phyloP scores from a whole-genome alignment of 2,329 filamentous ascomycete species.

The Aureobasidium sp. region DNA sequence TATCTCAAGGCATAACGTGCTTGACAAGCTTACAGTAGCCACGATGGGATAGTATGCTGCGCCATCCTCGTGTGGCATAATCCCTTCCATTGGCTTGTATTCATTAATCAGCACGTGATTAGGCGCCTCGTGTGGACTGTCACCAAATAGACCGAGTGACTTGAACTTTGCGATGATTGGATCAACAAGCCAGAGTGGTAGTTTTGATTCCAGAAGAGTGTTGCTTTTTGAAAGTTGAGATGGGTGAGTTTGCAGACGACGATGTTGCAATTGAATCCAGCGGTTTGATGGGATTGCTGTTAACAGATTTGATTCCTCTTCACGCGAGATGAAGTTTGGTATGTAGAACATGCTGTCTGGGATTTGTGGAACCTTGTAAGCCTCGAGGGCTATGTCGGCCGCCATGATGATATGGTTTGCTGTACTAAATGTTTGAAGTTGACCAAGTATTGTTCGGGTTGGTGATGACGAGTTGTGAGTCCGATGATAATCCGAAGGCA shows the following conservation, averaged over 20 bases:
- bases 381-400: background rate
- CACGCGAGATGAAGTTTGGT: conserved; percentile 68
- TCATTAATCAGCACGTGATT: conserved; percentile 96
- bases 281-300: conserved; percentile 44
- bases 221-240: conserved; percentile 70
- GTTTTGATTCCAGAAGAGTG: conserved; percentile 63
- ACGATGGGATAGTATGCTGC: conserved; percentile 80
- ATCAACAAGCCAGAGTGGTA: conserved; percentile 67
- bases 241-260: conserved; percentile 85
- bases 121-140: conserved; percentile 66
- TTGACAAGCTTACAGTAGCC: conserved; percentile 81
- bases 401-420: background rate
- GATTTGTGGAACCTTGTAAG: conserved; percentile 43
- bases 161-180: conserved; percentile 59
- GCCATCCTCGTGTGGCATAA: conserved; percentile 95
- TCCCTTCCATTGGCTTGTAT: conserved; percentile 81
- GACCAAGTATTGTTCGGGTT: too few species aligned
- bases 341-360: conserved; percentile 74
- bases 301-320: conserved; percentile 66
- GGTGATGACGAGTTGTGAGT: background rate
- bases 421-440: too few species aligned
- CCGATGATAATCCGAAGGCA: background rate
- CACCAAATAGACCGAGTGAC: conserved; percentile 44
- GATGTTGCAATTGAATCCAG: conserved; percentile 84
- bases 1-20: conserved; percentile 70